Evolutionary conservation across 208 protist species (phyloP).

Genomic region (Herpetomonas samuelpessoai): DNA sequence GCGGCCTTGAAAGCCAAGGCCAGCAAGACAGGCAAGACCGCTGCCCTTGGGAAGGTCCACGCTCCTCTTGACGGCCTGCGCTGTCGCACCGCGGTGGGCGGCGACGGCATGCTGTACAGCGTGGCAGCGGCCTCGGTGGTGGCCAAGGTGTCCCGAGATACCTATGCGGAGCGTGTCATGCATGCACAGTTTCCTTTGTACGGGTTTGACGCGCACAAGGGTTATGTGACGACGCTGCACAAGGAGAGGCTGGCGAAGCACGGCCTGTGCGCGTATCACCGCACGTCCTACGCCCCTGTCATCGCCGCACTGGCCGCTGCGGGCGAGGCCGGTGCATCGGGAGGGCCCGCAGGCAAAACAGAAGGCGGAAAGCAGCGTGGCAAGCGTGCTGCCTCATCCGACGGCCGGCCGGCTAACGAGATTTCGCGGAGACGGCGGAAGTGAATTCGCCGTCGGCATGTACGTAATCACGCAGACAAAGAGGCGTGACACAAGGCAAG

Average conservation of each 20-base stretch:
- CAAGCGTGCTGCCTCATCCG: too few relatives aligned
- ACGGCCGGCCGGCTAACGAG: too few relatives aligned
- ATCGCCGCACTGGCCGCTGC: slow-evolving; percentile 3
- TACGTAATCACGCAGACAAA: too few relatives aligned
- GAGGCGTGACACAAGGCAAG: too few relatives aligned
- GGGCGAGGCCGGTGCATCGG: background rate
- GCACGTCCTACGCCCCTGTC: slow-evolving; percentile 32
- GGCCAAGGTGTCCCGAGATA: slow-evolving; percentile 44
- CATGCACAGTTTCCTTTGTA: slow-evolving; percentile 27
- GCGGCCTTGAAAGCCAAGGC: background rate
- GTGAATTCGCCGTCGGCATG: too few relatives aligned
- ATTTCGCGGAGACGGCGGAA: too few relatives aligned
- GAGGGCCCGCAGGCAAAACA: background rate
- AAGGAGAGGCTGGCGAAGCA: slow-evolving; percentile 10
- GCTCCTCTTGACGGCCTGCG: slow-evolving; percentile 13
- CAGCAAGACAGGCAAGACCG: slow-evolving; percentile 12
- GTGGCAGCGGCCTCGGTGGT: slow-evolving; percentile 44
- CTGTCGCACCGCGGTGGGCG: slow-evolving; percentile 29
- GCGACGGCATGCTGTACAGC: slow-evolving; percentile 28
- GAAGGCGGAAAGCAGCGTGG: too few relatives aligned
- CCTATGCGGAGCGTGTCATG: slow-evolving; percentile 31
- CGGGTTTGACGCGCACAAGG: slow-evolving; percentile 48
- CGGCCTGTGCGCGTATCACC: slow-evolving; percentile 32
- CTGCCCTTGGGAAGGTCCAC: slow-evolving; percentile 21
- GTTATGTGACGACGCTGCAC: slow-evolving; percentile 43